These are phyloP conservation scores for Lactarius psammicola DNA, from an alignment of 768 basidiomycete species.

Conservation along the genomic window DNA sequence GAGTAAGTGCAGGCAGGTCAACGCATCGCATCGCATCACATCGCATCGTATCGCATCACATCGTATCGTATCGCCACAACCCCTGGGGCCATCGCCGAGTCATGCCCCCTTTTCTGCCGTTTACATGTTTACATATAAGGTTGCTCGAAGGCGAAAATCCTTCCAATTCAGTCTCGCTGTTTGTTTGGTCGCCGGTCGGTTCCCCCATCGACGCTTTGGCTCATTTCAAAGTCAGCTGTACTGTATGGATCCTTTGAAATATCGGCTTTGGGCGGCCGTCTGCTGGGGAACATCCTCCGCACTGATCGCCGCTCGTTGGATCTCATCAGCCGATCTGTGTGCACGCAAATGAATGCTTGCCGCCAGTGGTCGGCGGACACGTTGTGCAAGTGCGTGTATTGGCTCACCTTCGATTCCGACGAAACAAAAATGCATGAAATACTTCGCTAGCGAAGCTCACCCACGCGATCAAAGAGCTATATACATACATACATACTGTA, in stretches of 20 bases:
- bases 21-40: not conserved
- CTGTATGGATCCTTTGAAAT: not conserved
- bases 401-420: not conserved
- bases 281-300: constrained; percentile 8
- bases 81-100: constrained; percentile 13
- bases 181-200: constrained; percentile 27
- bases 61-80: constrained; percentile 16
- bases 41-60: not conserved
- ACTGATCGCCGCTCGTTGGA: constrained; percentile 20
- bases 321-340: constrained; percentile 24
- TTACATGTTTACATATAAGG: constrained; percentile 24
- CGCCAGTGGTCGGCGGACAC: constrained; percentile 17
- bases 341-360: constrained; percentile 22
- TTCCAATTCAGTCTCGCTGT: constrained; percentile 27
- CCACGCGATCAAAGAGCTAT: not conserved
- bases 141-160: constrained; percentile 30
- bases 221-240: constrained; percentile 12
- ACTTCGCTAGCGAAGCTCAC: not conserved
- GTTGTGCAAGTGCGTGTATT: constrained; percentile 15
- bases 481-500: not conserved
- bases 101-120: constrained; percentile 2
- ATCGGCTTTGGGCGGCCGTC: not conserved
- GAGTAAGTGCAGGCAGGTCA: not conserved
- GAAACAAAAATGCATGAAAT: constrained; percentile 5
- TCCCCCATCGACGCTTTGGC: constrained; percentile 3